A percentile compares a stretch with the other conserved stretches of the same genome.
Evolutionary conservation across 441 rosid species (phyloP).

Genomic region (Croton setiger): DNA sequence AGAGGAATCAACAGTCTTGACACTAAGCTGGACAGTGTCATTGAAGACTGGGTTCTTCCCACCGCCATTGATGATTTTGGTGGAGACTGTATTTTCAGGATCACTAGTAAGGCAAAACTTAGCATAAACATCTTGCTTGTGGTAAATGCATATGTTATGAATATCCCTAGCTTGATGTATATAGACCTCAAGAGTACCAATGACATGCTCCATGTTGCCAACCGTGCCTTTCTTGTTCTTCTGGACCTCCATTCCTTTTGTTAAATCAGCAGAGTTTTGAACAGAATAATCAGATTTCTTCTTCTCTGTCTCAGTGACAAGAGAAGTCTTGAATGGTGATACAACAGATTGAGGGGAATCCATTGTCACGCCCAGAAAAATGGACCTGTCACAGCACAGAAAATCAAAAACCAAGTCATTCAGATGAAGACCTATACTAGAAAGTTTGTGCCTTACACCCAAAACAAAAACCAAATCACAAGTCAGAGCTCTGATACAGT

Average conservation of each 20-base stretch:
- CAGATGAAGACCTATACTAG: conserved; percentile 7
- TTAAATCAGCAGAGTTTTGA: conserved; percentile 28
- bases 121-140: conserved; percentile 99
- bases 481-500: not conserved
- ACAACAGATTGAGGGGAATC: conserved; percentile 97
- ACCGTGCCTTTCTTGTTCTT: conserved; percentile 30
- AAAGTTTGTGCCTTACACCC: not conserved
- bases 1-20: conserved; percentile 61
- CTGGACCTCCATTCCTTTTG: conserved; percentile 40
- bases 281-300: conserved; percentile 41
- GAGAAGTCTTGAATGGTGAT: conserved; percentile 66
- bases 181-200: conserved; percentile 72
- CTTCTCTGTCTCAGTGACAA: conserved; percentile 50
- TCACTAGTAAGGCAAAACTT: conserved; percentile 86
- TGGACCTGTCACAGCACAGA: conserved; percentile 35
- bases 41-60: conserved; percentile 97
- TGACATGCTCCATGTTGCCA: conserved; percentile 18
- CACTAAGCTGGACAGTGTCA: conserved; percentile 58
- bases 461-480: not conserved
- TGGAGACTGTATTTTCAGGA: conserved; percentile 69
- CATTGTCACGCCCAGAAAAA: conserved; percentile 39
- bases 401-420: conserved; percentile 10
- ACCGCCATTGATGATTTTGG: conserved; percentile 96
- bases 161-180: conserved; percentile 97
- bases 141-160: conserved; percentile 99